Conservation (phyloP, 116 monocot genomes). For the Trichopus zeylanicus region DNA sequence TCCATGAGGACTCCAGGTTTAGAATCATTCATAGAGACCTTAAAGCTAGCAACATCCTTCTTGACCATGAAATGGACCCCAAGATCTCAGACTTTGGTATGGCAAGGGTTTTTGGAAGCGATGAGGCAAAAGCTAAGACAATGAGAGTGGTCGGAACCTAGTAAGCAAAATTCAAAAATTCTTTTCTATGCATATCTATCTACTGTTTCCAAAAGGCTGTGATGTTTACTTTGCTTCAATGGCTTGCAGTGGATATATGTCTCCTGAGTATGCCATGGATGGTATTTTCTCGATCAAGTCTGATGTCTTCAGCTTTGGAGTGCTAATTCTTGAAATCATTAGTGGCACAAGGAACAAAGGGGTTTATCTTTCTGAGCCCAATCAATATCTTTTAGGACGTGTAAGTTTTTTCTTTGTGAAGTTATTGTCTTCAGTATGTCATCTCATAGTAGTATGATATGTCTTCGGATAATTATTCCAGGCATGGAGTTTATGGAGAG, state of each 20-base stretch:
- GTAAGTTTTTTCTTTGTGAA: slow-evolving; percentile 4
- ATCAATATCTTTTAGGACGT: slow-evolving; percentile 13
- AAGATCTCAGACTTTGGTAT: slow-evolving; percentile 32
- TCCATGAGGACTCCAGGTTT: slow-evolving; percentile 23
- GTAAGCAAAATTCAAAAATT: slow-evolving; percentile 6
- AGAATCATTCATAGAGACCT: slow-evolving; percentile 32
- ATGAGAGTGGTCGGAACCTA: slow-evolving; percentile 27
- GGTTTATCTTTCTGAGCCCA: slow-evolving; percentile 1
- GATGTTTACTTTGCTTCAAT: neutral
- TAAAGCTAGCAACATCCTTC: slow-evolving; percentile 28
- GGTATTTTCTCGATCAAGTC: slow-evolving; percentile 32
- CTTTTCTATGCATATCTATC: neutral
- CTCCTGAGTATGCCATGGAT: slow-evolving; percentile 28
- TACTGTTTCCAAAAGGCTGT: neutral
- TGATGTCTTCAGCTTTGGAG: slow-evolving; percentile 34
- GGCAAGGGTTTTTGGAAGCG: slow-evolving; percentile 20
- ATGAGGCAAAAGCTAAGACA: slow-evolving; percentile 10
- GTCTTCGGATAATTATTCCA: neutral
- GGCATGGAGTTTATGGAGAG: slow-evolving; percentile 10
- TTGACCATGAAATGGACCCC: slow-evolving; percentile 21
- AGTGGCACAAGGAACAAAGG: slow-evolving; percentile 28
- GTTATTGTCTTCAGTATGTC: neutral
- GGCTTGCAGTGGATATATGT: slow-evolving; percentile 23
- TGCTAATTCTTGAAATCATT: slow-evolving; percentile 26
- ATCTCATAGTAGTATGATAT: neutral